Evolutionary conservation across 1,139 yeast genomes (phyloP).

Genomic region (Candida freyschussii): DNA sequence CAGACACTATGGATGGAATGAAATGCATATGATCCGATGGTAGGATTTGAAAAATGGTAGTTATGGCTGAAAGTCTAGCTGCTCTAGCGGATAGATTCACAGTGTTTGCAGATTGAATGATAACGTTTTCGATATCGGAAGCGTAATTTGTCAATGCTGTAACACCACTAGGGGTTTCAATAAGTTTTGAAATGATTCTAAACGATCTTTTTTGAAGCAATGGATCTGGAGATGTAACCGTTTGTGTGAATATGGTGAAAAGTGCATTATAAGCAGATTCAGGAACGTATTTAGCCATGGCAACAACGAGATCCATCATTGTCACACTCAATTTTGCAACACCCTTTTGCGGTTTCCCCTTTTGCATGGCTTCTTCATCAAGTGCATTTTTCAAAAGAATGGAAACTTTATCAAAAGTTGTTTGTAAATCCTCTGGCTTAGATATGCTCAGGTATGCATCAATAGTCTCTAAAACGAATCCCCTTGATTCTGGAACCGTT

Average conservation of each 20-base stretch:
- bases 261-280: slow-evolving; percentile 64
- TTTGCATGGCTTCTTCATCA: slow-evolving; percentile 47
- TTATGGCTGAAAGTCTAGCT: slow-evolving; percentile 68
- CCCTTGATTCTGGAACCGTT: slow-evolving; percentile 78
- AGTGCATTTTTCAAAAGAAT: slow-evolving; percentile 68
- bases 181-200: slow-evolving; percentile 66
- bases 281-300: slow-evolving; percentile 82
- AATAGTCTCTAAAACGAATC: slow-evolving; percentile 79
- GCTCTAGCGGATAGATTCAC: slow-evolving; percentile 77
- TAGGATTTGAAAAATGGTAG: slow-evolving; percentile 51
- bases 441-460: slow-evolving; percentile 74
- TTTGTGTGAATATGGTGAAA: slow-evolving; percentile 68
- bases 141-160: slow-evolving; percentile 47
- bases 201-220: slow-evolving; percentile 87
- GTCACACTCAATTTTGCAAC: slow-evolving; percentile 65
- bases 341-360: slow-evolving; percentile 27
- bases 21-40: slow-evolving; percentile 65
- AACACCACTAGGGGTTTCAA: slow-evolving; percentile 65
- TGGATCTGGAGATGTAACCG: slow-evolving; percentile 57
- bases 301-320: slow-evolving; percentile 85
- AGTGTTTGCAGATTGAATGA: slow-evolving; percentile 52
- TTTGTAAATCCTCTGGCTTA: slow-evolving; percentile 58
- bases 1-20: slow-evolving; percentile 79
- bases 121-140: slow-evolving; percentile 53
- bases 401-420: slow-evolving; percentile 84